Base-by-base conservation (phyloP, 345 rosid genomes). In the Hypericum perforatum region DNA sequence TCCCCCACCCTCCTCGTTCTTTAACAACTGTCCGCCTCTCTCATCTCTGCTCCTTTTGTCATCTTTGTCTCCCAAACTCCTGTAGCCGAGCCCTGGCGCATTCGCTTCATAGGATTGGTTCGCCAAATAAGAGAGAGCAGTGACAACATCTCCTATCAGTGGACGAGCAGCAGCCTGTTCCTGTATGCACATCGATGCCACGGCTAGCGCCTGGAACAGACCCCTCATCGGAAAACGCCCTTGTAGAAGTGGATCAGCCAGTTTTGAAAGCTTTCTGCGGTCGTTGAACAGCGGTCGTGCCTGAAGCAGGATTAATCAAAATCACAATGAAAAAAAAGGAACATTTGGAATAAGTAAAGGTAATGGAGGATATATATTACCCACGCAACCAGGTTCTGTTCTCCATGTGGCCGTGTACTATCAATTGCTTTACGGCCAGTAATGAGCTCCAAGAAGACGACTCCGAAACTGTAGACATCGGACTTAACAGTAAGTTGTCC, bases 171-270 rank as follows among this genome's bases (percentile, higher is more conserved):
- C 94, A n/a, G 96, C 96, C 73, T 91, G 83, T 53, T 88, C 96
- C 70, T 91, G 98, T 43, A 85, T 85, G 75, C 98, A 91, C 96
- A 91, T 85, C 14, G 98, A 91, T 50, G 96, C 96, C 64, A 91
- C 95, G 0, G 96, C 96, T 60, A 87, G 78, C 11, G 96, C 98
- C 75, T 87, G 98, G 72, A 85, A 87, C 16, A 91, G 81, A 42
- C 95, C 95, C 5, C 95, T 85, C 58, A 79, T 81, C 0, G 98
- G 98, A 70, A 70, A 92, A 40, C 82, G 80, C 11, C 94, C 92
- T 62, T 78, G 84, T 36, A 92, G 74, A 41, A 15, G 71, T 6
- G 95, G 98, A 71, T 92, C 98, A 1, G 86, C 95, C 69, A 92
- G 61, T 65, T 73, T 87, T 47, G 82, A 61, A 46, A 85, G 78